Conservation (phyloP, 805 yeast species). For the Clavispora fructus region DNA sequence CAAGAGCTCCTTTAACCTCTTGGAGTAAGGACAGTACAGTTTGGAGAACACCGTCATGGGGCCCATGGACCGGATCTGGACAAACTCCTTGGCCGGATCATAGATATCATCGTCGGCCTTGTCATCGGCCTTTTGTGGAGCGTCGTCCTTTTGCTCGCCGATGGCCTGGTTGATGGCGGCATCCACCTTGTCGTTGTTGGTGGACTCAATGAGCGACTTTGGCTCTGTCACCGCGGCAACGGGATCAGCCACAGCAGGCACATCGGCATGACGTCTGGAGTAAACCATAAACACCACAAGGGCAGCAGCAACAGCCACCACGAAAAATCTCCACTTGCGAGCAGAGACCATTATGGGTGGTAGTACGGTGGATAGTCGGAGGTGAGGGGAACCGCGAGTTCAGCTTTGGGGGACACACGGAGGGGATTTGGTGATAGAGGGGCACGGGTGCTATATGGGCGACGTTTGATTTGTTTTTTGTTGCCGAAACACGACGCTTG, state of each 20-base stretch:
- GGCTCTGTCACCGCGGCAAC: slow-evolving; percentile 4
- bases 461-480: too few species aligned
- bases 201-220: slow-evolving; percentile 27
- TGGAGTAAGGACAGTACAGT: slow-evolving; percentile 70
- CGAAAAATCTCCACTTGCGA: not conserved
- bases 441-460: too few species aligned
- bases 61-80: slow-evolving; percentile 50
- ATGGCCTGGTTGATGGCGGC: slow-evolving; percentile 37
- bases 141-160: slow-evolving; percentile 16
- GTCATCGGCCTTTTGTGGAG: slow-evolving; percentile 6
- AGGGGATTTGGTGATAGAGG: too few species aligned
- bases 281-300: not conserved
- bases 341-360: not conserved
- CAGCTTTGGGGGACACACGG: too few species aligned
- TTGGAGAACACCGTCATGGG: slow-evolving; percentile 63
- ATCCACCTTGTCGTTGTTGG: slow-evolving; percentile 32
- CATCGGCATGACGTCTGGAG: not conserved
- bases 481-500: too few species aligned
- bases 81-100: slow-evolving; percentile 39
- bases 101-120: slow-evolving; percentile 14
- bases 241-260: not conserved
- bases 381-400: too few species aligned
- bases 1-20: slow-evolving; percentile 62
- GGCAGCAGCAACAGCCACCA: not conserved
- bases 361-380: too few species aligned